Evolutionary conservation across 1,284 basidiomycete genomes (phyloP).

Genomic region (Sanguinoderma infundibulare): DNA sequence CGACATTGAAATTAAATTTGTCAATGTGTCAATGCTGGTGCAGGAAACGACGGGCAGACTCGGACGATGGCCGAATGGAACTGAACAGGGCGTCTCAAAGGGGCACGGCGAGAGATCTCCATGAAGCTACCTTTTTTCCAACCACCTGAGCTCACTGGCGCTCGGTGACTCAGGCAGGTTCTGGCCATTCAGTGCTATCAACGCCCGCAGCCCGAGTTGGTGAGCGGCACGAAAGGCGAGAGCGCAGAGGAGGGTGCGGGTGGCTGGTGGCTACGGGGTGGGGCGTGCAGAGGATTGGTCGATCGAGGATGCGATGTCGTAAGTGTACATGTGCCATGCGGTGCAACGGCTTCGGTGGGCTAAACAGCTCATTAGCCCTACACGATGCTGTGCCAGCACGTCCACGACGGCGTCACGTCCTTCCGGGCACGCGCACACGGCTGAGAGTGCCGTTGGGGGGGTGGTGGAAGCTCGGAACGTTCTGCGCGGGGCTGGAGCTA

Average conservation of each 20-base stretch:
- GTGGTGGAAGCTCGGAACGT: not conserved
- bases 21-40: too few relatives aligned
- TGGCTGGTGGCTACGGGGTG: not conserved
- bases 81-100: not conserved
- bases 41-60: not conserved
- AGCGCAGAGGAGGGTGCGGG: too few relatives aligned
- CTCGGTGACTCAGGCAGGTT: too few relatives aligned
- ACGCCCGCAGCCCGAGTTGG: too few relatives aligned
- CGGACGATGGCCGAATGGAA: not conserved
- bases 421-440: too few relatives aligned
- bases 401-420: not conserved
- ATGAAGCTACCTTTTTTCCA: not conserved
- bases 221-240: too few relatives aligned
- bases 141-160: not conserved
- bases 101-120: not conserved
- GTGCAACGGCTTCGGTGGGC: not conserved
- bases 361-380: not conserved
- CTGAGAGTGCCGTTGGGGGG: not conserved
- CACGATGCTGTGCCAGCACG: not conserved
- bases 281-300: not conserved
- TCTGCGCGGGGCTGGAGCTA: not conserved
- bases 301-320: not conserved
- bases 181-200: too few relatives aligned
- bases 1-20: too few relatives aligned
- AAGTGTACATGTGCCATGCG: not conserved